These are phyloP conservation scores for Suillus brevipes DNA, from an alignment of 768 basidiomycete genomes.

Conservation along the genomic window DNA sequence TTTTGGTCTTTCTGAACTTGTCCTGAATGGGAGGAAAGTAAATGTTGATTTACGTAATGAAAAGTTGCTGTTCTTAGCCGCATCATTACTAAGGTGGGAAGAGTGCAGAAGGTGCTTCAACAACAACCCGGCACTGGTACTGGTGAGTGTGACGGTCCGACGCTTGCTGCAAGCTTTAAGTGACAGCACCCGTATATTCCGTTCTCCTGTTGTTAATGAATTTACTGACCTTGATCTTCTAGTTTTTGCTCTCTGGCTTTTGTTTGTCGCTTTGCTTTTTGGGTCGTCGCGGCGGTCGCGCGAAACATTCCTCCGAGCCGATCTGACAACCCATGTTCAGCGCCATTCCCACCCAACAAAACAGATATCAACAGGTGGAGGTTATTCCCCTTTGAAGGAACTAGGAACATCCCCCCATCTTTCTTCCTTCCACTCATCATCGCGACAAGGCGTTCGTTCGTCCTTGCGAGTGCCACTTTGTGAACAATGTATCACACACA, in stretches of 20 bases:
- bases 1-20: too few relatives aligned
- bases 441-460: background rate
- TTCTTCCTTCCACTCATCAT: slow-evolving; percentile 5
- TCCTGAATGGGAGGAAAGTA: too few relatives aligned
- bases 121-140: background rate
- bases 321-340: slow-evolving; percentile 13
- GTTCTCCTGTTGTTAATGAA: background rate
- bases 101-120: background rate
- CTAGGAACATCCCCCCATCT: slow-evolving; percentile 1
- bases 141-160: background rate
- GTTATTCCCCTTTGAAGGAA: slow-evolving; percentile 9
- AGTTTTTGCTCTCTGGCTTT: background rate
- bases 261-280: background rate
- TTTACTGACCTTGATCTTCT: background rate
- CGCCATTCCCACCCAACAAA: slow-evolving; percentile 21
- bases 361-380: slow-evolving; percentile 18
- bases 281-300: slow-evolving; percentile 6
- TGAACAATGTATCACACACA: slow-evolving; percentile 16
- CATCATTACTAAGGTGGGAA: slow-evolving; percentile 3
- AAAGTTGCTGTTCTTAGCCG: background rate
- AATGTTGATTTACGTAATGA: background rate
- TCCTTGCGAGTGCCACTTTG: slow-evolving; percentile 3
- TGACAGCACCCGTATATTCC: slow-evolving; percentile 5
- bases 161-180: background rate
- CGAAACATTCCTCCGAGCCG: slow-evolving; percentile 11